Conservation (phyloP, 805 yeast species). For the Brettanomyces bruxellensis region DNA sequence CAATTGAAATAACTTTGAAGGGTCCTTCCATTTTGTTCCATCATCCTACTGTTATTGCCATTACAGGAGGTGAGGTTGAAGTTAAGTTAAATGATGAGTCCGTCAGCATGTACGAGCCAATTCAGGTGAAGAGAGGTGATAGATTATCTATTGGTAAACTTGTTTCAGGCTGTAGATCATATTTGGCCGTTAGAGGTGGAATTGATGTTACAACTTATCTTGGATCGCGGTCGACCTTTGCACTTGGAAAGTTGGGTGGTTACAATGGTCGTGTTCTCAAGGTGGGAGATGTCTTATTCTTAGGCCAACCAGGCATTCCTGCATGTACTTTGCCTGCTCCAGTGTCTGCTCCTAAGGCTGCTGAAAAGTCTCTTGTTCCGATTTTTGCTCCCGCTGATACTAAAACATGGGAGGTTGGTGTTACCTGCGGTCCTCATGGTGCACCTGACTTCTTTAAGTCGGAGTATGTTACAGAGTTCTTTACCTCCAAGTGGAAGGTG, state of each 20-base stretch:
- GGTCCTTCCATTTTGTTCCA: slow-evolving; percentile 89
- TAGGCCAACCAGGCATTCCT: slow-evolving; percentile 67
- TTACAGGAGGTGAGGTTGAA: slow-evolving; percentile 78
- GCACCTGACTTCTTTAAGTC: slow-evolving; percentile 86
- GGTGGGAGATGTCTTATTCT: slow-evolving; percentile 83
- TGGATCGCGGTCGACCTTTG: slow-evolving; percentile 95
- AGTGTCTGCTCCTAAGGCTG: slow-evolving; percentile 47
- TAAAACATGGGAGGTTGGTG: slow-evolving; percentile 77
- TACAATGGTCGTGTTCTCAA: slow-evolving; percentile 87
- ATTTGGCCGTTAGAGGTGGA: slow-evolving; percentile 86
- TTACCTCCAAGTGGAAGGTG: slow-evolving; percentile 77
- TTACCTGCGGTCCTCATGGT: slow-evolving; percentile 96
- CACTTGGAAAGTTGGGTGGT: slow-evolving; percentile 90
- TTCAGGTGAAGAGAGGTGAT: slow-evolving; percentile 65
- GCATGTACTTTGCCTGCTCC: slow-evolving; percentile 70
- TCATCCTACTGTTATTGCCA: slow-evolving; percentile 63
- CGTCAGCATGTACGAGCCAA: slow-evolving; percentile 63
- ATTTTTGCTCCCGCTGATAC: slow-evolving; percentile 28
- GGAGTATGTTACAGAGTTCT: slow-evolving; percentile 70
- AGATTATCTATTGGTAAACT: slow-evolving; percentile 75
- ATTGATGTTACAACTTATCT: slow-evolving; percentile 89
- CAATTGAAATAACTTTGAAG: slow-evolving; percentile 75
- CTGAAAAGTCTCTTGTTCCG: slow-evolving; percentile 53
- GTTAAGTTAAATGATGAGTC: slow-evolving; percentile 55
- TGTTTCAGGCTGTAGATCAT: slow-evolving; percentile 77